These are phyloP conservation scores for Starmerella bombi DNA, from an alignment of 805 yeast species.

Conservation along the genomic window DNA sequence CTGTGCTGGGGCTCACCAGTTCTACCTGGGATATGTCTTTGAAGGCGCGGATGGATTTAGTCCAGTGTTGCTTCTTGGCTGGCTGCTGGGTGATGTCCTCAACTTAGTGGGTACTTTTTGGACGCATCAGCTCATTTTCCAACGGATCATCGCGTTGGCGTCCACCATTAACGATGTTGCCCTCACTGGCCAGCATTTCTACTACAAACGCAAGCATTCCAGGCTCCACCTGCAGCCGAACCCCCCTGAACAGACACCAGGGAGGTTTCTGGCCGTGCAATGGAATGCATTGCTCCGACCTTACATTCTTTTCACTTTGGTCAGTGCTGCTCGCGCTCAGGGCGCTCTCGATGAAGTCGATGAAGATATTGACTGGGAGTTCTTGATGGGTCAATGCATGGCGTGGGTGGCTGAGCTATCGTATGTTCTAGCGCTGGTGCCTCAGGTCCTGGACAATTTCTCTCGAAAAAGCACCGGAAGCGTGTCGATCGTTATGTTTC, in stretches of 20 bases:
- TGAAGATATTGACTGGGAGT: conserved; percentile 14
- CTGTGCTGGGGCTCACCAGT: conserved; percentile 25
- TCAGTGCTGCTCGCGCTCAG: conserved; percentile 14
- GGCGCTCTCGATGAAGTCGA: conserved; percentile 1
- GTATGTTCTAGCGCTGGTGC: conserved; percentile 27
- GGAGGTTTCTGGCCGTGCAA: conserved; percentile 7
- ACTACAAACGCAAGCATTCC: conserved; percentile 18
- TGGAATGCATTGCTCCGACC: conserved; percentile 15
- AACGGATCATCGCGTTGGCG: conserved; percentile 21
- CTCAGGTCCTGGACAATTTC: conserved; percentile 32
- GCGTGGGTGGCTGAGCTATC: conserved; percentile 22
- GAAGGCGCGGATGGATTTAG: conserved; percentile 25
- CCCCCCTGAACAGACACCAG: conserved; percentile 1
- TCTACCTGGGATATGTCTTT: conserved; percentile 20
- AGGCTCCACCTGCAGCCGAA: not conserved
- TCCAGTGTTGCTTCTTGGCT: conserved; percentile 22
- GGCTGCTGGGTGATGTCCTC: conserved; percentile 26
- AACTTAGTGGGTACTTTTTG: conserved; percentile 26
- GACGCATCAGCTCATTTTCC: conserved; percentile 25
- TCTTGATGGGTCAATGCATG: conserved; percentile 19
- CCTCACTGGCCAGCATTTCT: conserved; percentile 21
- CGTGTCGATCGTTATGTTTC: conserved; percentile 23
- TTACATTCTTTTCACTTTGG: conserved; percentile 14
- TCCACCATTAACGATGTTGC: conserved; percentile 21
- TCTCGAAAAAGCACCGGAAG: conserved; percentile 33